Conservation (phyloP, 305 asterid species). For the Salvia sclarea region DNA sequence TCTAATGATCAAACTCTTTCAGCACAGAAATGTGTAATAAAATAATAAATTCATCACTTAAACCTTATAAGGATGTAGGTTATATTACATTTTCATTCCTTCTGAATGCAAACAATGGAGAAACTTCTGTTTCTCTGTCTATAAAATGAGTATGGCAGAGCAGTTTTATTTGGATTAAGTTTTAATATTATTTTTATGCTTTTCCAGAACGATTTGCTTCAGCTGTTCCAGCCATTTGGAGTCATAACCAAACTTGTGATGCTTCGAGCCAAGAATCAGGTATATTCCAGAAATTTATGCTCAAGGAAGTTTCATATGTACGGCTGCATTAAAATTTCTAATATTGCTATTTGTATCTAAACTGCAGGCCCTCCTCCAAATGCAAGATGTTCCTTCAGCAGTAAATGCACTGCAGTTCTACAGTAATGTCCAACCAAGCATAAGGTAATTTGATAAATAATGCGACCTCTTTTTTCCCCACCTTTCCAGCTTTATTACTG, state of each 20-base stretch:
- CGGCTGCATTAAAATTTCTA: conserved; percentile 25
- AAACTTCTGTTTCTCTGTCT: neutral
- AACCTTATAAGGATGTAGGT: neutral
- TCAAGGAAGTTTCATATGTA: conserved; percentile 19
- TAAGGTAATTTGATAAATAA: conserved; percentile 53
- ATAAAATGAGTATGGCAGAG: conserved; percentile 3
- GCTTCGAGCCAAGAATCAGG: conserved; percentile 99
- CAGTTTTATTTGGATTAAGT: conserved; percentile 12
- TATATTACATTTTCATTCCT: neutral
- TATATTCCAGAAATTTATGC: conserved; percentile 32
- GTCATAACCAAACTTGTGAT: conserved; percentile 87
- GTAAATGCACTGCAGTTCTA: conserved; percentile 84
- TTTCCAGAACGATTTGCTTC: conserved; percentile 88
- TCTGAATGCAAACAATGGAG: neutral
- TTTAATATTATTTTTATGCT: conserved; percentile 23
- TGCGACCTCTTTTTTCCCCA: conserved; percentile 5
- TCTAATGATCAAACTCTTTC: neutral
- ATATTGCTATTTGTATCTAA: conserved; percentile 15
- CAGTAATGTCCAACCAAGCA: conserved; percentile 82
- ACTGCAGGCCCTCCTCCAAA: conserved; percentile 91
- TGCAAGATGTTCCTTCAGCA: conserved; percentile 94
- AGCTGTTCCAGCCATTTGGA: conserved; percentile 97
- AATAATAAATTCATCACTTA: neutral
- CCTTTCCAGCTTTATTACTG: conserved; percentile 26
- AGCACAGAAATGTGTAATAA: neutral